phyloP scores from a whole-genome alignment of 2,329 filamentous ascomycete species.

The Claviceps sp. region DNA sequence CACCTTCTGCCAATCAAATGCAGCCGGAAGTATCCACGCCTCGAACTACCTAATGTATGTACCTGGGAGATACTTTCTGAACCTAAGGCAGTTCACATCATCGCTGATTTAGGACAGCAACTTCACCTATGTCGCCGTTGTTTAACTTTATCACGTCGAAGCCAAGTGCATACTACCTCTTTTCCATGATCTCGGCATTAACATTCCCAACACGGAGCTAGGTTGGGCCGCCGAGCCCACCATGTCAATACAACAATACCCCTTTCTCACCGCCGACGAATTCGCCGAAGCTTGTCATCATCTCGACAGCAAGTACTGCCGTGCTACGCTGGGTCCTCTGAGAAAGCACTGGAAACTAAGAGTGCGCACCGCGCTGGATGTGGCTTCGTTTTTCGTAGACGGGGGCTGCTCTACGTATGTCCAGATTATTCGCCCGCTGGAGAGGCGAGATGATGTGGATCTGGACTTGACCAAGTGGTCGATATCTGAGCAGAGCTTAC shows the following conservation, averaged over 20 bases:
- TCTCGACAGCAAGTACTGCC: constrained; percentile 45
- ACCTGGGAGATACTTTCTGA: too few species aligned
- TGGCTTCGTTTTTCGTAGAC: constrained; percentile 23
- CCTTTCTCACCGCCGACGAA: constrained; percentile 46
- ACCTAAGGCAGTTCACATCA: too few species aligned
- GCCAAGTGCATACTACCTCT: too few species aligned
- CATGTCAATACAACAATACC: constrained; percentile 41
- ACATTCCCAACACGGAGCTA: too few species aligned
- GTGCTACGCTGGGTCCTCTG: constrained; percentile 40
- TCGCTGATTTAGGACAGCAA: too few species aligned
- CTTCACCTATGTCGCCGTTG: too few species aligned
- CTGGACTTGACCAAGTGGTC: constrained; percentile 32
- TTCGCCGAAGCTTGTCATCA: constrained; percentile 53
- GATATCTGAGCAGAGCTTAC: constrained; percentile 18
- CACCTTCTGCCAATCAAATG: too few species aligned
- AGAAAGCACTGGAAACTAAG: constrained; percentile 42
- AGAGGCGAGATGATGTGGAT: constrained; percentile 30
- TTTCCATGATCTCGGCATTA: too few species aligned
- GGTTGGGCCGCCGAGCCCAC: background rate
- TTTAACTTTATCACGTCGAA: too few species aligned
- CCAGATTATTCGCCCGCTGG: constrained; percentile 42
- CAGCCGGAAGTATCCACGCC: too few species aligned
- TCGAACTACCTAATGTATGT: too few species aligned
- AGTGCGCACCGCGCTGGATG: constrained; percentile 36
- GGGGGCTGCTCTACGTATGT: constrained; percentile 38